Base-by-base conservation (phyloP, 169 alveolate species). In the Plasmodium gaboni region DNA sequence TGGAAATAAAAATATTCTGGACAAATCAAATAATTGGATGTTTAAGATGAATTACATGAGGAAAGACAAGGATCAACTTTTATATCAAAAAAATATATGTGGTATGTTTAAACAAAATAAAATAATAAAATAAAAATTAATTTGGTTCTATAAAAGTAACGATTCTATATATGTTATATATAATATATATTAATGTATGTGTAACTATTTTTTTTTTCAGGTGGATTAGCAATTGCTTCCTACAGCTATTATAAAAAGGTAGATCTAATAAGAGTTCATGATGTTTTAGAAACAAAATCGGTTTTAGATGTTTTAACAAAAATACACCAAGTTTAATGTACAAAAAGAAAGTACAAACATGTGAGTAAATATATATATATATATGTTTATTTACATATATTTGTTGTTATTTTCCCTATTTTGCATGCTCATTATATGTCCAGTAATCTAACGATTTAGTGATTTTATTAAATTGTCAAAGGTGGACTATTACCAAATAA, bases 251-350 rank as follows among this genome's bases (percentile, higher is more conserved):
- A 78, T 22, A 78, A 78, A 51, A 78, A 78, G 68, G 89, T 78
- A 10, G 89, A 78, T 22, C 48, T 78, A n/a, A 78, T 78, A 53
- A 63, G 89, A 51, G 89, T 78, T 44, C 89, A 78, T 60, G 89
- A 78, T 19, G 78, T 78, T 51, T 51, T 78, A 28, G 89, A 78
- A 65, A 78, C 89, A 9, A 78, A 67, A 57, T 51, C 78, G 10
- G 89, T 78, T 44, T 44, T 78, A 59, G 89, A 78, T 59, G 76
- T 78, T 19, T 55, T 78, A 22, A 24, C 57, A 65, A 78, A 57
- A 55, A 64, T 78, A 53, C 80, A 78, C 38, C 46, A 64, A 51
- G 42, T 48, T 5, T 60, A 74, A 67, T 61, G 1, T 59, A 38
- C 24, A 13, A 55, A 55, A 9, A 19, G 17, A 53, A 10, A 38